Evolutionary conservation across 2,329 filamentous ascomycete genomes (phyloP).

Genomic region (Dendryphion nanum): DNA sequence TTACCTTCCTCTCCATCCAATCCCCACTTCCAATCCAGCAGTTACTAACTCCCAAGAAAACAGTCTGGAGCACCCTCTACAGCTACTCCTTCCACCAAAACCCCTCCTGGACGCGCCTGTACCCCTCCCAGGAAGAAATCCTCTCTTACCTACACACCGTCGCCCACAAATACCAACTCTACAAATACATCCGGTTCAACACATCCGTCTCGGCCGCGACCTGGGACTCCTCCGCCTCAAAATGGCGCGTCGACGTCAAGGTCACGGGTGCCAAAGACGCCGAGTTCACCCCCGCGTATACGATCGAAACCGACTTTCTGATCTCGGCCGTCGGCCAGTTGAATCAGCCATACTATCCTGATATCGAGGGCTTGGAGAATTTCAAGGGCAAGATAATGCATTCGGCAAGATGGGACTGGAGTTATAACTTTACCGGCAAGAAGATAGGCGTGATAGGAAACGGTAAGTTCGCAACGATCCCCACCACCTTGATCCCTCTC

Average conservation of each 20-base stretch:
- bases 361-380: slow-evolving; percentile 48
- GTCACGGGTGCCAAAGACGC: slow-evolving; percentile 37
- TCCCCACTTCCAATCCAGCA: background rate
- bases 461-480: slow-evolving; percentile 33
- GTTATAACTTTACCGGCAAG: slow-evolving; percentile 54
- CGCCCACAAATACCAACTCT: slow-evolving; percentile 32
- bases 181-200: slow-evolving; percentile 29
- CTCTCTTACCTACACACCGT: slow-evolving; percentile 53
- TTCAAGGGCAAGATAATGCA: slow-evolving; percentile 57
- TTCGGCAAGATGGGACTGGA: slow-evolving; percentile 61
- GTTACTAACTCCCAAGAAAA: background rate
- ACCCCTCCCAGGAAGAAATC: slow-evolving; percentile 61
- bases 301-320: slow-evolving; percentile 52
- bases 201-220: slow-evolving; percentile 25
- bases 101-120: slow-evolving; percentile 56
- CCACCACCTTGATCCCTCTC: background rate
- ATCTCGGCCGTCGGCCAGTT: slow-evolving; percentile 60
- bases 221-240: slow-evolving; percentile 39
- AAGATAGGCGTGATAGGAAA: slow-evolving; percentile 60
- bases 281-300: slow-evolving; percentile 53
- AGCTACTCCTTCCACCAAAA: slow-evolving; percentile 62
- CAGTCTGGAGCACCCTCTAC: slow-evolving; percentile 56
- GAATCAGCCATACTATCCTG: slow-evolving; percentile 53
- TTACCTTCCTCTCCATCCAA: no score
- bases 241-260: slow-evolving; percentile 14